phyloP scores from a whole-genome alignment of 371 early-diverging fungal genomes.

The Blastocladiella emersonii region DNA sequence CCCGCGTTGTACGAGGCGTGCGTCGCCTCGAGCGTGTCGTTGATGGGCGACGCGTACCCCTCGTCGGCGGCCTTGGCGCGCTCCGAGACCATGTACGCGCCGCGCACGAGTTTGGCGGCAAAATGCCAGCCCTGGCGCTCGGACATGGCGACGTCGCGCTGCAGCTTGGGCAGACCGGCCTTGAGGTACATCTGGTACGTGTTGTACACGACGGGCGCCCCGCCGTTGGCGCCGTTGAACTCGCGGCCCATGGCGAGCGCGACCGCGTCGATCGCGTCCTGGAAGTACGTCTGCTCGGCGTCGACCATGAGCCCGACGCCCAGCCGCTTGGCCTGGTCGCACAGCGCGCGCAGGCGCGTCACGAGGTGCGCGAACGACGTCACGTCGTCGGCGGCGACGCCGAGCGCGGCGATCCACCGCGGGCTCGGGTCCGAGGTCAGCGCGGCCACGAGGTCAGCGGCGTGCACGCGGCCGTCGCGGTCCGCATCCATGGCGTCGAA shows the following conservation, averaged over 20 bases:
- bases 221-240: conserved; percentile 40
- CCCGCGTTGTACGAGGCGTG: conserved; percentile 71
- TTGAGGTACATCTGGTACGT: conserved; percentile 92
- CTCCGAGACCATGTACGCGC: conserved; percentile 16
- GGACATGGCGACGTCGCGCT: conserved; percentile 51
- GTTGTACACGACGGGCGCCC: conserved; percentile 60
- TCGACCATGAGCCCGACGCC: conserved; percentile 76
- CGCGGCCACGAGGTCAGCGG: conserved; percentile 19
- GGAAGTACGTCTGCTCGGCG: conserved; percentile 90
- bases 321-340: conserved; percentile 38
- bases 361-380: conserved; percentile 57
- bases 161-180: conserved; percentile 47
- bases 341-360: conserved; percentile 44
- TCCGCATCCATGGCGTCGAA: conserved; percentile 20
- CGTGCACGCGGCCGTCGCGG: conserved; percentile 27
- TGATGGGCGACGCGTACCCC: conserved; percentile 65
- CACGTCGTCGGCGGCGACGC: conserved; percentile 34
- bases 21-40: conserved; percentile 63
- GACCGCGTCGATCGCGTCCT: conserved; percentile 78
- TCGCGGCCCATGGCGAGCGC: conserved; percentile 47
- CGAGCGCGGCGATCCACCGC: conserved; percentile 15
- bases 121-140: conserved; percentile 55
- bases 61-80: conserved; percentile 40
- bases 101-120: conserved; percentile 87
- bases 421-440: conserved; percentile 18